phyloP scores from a whole-genome alignment of 306 rosid genomes.

The Quercus variabilis region DNA sequence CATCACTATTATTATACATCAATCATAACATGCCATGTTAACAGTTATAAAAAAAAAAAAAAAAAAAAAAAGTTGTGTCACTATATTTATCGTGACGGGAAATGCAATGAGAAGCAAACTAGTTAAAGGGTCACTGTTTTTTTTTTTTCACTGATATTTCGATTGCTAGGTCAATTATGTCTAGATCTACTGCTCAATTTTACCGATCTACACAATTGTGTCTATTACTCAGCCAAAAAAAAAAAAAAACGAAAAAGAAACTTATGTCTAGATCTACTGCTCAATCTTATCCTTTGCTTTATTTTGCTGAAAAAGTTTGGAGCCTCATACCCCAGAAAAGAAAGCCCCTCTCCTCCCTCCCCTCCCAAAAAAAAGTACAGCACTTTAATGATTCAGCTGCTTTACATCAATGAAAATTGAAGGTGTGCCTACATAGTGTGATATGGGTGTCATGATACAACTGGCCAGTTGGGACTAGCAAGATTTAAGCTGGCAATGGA shows the following conservation, averaged over 20 bases:
- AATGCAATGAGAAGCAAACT: neutral
- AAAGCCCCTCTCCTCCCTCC: too few species aligned
- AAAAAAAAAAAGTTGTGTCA: too few species aligned
- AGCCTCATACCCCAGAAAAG: neutral
- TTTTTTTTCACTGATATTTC: neutral
- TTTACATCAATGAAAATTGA: neutral
- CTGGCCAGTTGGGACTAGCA: neutral
- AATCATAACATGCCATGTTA: too few species aligned
- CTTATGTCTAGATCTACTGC: neutral
- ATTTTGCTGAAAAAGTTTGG: neutral
- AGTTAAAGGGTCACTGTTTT: neutral
- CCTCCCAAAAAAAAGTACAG: neutral
- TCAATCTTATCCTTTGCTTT: neutral
- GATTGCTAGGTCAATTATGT: neutral
- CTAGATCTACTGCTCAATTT: neutral
- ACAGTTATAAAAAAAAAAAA: too few species aligned
- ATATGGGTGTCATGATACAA: neutral
- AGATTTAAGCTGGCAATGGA: neutral
- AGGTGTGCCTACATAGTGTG: constrained; percentile 1
- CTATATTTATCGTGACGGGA: too few species aligned
- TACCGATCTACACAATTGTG: too few species aligned
- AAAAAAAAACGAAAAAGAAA: too few species aligned
- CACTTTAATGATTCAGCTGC: constrained; percentile 1
- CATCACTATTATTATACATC: too few species aligned
- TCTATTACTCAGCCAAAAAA: too few species aligned